phyloP scores from a whole-genome alignment of 345 rosid species.

The Boechera divaricarpa region DNA sequence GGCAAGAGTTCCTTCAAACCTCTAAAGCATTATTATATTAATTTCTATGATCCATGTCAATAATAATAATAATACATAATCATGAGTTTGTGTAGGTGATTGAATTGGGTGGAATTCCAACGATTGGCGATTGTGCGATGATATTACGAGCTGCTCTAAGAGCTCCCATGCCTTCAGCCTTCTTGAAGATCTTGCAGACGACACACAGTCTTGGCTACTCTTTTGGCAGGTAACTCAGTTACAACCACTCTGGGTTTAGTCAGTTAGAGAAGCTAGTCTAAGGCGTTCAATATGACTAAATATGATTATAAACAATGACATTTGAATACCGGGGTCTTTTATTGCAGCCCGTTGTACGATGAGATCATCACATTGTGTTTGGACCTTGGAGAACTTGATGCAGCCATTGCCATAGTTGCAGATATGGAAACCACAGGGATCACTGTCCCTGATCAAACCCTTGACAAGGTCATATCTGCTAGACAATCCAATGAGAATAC shows the following conservation, averaged over 20 bases:
- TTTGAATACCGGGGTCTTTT: constrained; percentile 15
- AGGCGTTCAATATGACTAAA: neutral
- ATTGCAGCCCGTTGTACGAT: constrained; percentile 78
- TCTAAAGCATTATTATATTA: too few relatives aligned
- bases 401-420: constrained; percentile 87
- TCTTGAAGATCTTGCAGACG: constrained; percentile 83
- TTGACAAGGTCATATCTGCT: constrained; percentile 79
- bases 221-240: constrained; percentile 73
- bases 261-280: constrained; percentile 1
- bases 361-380: constrained; percentile 81
- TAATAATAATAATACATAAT: neutral
- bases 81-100: constrained; percentile 62
- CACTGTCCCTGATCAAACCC: constrained; percentile 64
- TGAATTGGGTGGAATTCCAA: constrained; percentile 86
- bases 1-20: constrained; percentile 51
- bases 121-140: constrained; percentile 89
- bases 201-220: constrained; percentile 74
- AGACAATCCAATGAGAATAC: constrained; percentile 56
- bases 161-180: constrained; percentile 90
- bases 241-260: neutral
- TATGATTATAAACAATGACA: constrained; percentile 4
- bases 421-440: constrained; percentile 85
- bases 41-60: too few relatives aligned
- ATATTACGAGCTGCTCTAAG: constrained; percentile 80
- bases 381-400: constrained; percentile 88